Evolutionary conservation across 352 stramenopile genomes (phyloP), one percentile per base, ranked within the genome.

Genomic region (Phytophthora boehmeriae): DNA sequence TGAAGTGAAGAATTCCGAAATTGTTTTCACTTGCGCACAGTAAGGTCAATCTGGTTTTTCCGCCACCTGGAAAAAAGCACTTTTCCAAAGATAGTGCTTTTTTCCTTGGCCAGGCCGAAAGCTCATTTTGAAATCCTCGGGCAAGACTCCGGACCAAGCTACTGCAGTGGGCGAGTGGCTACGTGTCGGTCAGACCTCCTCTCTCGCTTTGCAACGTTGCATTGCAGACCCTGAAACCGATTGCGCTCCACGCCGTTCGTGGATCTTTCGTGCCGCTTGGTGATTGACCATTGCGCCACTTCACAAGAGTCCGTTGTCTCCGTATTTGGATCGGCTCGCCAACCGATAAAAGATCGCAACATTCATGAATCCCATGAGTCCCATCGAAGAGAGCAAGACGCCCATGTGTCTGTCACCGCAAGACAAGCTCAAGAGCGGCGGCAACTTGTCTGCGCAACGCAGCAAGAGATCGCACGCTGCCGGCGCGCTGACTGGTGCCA

Each of bases 331-430:
- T 42, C 45, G 27, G 45, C n/a, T 36, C 19, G 19, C 28, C 22
- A 47, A 35, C 27, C 42, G 17, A 19, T 1, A 30, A 66, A 72
- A 72, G 59, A 73, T 69, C 65, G 59, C 54, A 42, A 9, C 36
- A 60, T 54, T 64, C 34, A 71, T 72, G 70, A 71, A 68, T 25
- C 46, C 45, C 4, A 46, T 66, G 27, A 75, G 67, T 28, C 61
- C 69, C 19, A 64, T 76, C 17, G 74, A 87, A 20, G 75, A 86
- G 22, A 68, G 42, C 50, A 87, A 88, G 71, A 22, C 64, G n/a
- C 39, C 64, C 51, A 88, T 85, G 75, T 88, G 81, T 32, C 50
- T 91, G 42, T 91, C 81, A 5, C 81, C 79, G 13, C 81, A 91
- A 36, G 81, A 91, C 41, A 91, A 89, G 51, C 63, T 86, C 51